These are phyloP conservation scores for Planoprotostelium fungivorum DNA, from an alignment of 78 protist species.

Conservation along the genomic window DNA sequence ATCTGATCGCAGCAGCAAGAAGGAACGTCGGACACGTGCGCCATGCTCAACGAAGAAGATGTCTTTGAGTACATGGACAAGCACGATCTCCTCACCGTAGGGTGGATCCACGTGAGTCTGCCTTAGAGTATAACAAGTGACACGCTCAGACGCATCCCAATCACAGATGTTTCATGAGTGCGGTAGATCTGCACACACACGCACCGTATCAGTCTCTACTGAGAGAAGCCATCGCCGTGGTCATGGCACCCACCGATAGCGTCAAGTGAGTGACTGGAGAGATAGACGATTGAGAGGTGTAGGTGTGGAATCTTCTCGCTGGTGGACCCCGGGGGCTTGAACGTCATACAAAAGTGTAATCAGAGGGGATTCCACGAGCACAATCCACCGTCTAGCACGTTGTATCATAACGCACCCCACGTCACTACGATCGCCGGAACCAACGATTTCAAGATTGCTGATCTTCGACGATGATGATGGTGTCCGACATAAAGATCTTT, in stretches of 20 bases:
- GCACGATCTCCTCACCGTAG: conserved; percentile 64
- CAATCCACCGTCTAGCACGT: neutral
- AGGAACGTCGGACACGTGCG: conserved; percentile 66
- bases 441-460: neutral
- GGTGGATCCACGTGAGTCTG: conserved; percentile 66
- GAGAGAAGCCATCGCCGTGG: conserved; percentile 69
- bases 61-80: conserved; percentile 44
- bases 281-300: neutral
- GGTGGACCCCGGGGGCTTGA: neutral
- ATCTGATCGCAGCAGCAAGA: conserved; percentile 24
- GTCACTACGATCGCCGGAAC: neutral
- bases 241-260: conserved; percentile 48
- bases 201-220: conserved; percentile 65
- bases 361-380: neutral
- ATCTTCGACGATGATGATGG: neutral
- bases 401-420: neutral
- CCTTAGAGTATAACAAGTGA: neutral
- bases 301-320: neutral
- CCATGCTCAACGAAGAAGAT: conserved; percentile 61
- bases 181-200: conserved; percentile 78
- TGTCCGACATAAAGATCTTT: too few relatives aligned
- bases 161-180: conserved; percentile 63
- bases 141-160: conserved; percentile 55
- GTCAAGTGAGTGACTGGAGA: conserved; percentile 27
- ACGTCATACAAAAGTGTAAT: neutral